phyloP scores from a whole-genome alignment of 805 yeast species.

The Jamesozyma piceae region DNA sequence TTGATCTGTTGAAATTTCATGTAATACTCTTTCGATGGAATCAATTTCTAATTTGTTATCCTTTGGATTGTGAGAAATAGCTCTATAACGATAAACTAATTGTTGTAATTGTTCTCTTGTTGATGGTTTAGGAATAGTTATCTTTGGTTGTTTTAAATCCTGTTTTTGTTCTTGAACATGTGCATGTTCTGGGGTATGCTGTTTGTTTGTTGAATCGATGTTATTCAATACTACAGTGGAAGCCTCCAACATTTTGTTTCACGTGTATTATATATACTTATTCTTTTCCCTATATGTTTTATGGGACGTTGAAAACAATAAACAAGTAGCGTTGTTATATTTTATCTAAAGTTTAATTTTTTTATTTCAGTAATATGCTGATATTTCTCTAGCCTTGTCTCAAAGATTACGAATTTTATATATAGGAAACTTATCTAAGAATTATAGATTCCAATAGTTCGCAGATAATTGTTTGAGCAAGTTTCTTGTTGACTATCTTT shows the following conservation, averaged over 20 bases:
- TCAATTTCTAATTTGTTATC: constrained; percentile 32
- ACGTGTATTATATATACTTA: too few species aligned
- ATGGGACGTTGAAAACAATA: too few species aligned
- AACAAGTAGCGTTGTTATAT: too few species aligned
- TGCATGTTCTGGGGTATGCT: neutral
- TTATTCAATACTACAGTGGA: neutral
- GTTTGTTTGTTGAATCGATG: neutral
- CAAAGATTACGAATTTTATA: too few species aligned
- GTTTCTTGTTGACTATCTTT: neutral
- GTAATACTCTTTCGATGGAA: constrained; percentile 37
- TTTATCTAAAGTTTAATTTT: too few species aligned
- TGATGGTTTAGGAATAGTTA: constrained; percentile 22
- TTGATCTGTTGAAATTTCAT: constrained; percentile 35
- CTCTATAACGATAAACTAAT: constrained; percentile 26
- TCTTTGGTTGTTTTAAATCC: neutral
- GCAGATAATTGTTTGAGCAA: neutral
- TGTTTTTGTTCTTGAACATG: neutral
- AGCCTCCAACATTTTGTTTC: constrained; percentile 1
- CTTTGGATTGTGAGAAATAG: constrained; percentile 19
- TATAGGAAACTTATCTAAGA: too few species aligned
- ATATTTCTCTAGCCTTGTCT: too few species aligned
- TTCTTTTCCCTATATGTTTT: too few species aligned
- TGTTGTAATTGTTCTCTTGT: constrained; percentile 24
- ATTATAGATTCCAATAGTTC: too few species aligned
- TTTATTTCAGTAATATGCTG: too few species aligned